Base-by-base conservation (phyloP, 371 early-diverging fungal genomes). In the Lichtheimia ramosa region DNA sequence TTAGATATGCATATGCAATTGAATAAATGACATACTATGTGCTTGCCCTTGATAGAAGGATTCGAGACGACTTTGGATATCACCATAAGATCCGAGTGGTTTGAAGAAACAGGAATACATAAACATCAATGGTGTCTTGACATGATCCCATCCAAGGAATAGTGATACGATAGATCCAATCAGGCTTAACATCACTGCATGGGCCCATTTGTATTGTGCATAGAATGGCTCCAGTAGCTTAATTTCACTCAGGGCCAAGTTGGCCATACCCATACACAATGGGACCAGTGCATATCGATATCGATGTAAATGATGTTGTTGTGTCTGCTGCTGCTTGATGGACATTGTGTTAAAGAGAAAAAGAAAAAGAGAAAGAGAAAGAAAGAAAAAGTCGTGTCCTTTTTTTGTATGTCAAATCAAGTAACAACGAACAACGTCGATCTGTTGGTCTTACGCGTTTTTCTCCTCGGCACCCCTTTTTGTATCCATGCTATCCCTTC, bases 91-190 rank as follows among this genome's bases (percentile, higher is more conserved):
- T 49, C 89, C 83, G 56, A 92, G 74, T 12, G 89, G 91, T 62
- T 89, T 91, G 66, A 93, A 73, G 70, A 92, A 92, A 64, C 92
- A 92, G 14, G 83, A 85, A 63, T 87, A 86, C 49, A 82, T 83
- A 65, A 88, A 88, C 61, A 74, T 74, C 43, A 83, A 57, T 3
- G 78, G 81, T 1, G 72, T 68, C 54, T 76, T 69, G 61, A 83
- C 51, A 10, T 69, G 59, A 56, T 72, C 60, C 80, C 80, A 80
- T 16, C 64, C 65, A n/a, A 67, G 61, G 25, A 56, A 42, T 5
- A 61, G 27, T 0, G 63, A 63, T 10, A 65, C 56, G 15, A 61
- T 34, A 21, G 65, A 58, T 16, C 68, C 72, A 24, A 71, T 41
- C 6, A 65, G 5, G 23, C 72, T 65, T 23, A 67, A 50, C 12